Evolutionary conservation across 2,329 filamentous ascomycete genomes (phyloP), one percentile per base, ranked within the genome.

Genomic region (Periconia macrospinosa): DNA sequence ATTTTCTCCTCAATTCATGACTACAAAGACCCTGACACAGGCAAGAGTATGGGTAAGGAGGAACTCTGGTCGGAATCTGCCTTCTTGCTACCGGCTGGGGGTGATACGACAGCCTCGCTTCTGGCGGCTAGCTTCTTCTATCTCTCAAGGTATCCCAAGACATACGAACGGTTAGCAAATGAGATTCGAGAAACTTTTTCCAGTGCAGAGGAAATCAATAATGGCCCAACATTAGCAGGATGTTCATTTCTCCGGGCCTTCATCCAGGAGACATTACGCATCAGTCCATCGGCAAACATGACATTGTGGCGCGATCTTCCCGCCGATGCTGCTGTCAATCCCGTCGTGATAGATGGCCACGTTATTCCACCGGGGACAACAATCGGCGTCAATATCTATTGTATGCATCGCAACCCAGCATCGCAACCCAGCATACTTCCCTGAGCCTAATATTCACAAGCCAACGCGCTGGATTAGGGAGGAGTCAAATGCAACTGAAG

Each of bases 241-340:
- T 64, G 61, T 41, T 49, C 19, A 11, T 65, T 58, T 42, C 55
- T 65, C 3, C 48, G 50, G 15, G 61, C 61, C 19, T 60, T 54
- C 37, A 56, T 66, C 43, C 59, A 66, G 14, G 62, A 66, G 33
- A 50, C 58, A 1, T 53, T 66, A 45, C 47, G 61, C 9, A 50
- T 65, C n/a, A 56, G 48, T 1, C 60, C 62, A 2, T 46, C 54
- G 1, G 30, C 27, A 17, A 23, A 20, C 33, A 48, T 41, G 1
- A 56, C 50, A 7, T 30, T 53, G 7, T 56, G 53, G 53, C 41
- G 53, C 8, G 47, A 50, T 11, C n/a, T 41, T 30, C 53, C 53
- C 2, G n/a, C n/a, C 15, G 33, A 44, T n/a, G 30, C 30, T 19
- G 27, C 23, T 17, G 27, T 8, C 8, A 33, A 48, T 15, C 46